Percentiles rank a stretch among this genome's conserved stretches.
Evolutionary conservation across 2,329 filamentous ascomycete genomes (phyloP).

Genomic region (Trichoderma brevicompactum): DNA sequence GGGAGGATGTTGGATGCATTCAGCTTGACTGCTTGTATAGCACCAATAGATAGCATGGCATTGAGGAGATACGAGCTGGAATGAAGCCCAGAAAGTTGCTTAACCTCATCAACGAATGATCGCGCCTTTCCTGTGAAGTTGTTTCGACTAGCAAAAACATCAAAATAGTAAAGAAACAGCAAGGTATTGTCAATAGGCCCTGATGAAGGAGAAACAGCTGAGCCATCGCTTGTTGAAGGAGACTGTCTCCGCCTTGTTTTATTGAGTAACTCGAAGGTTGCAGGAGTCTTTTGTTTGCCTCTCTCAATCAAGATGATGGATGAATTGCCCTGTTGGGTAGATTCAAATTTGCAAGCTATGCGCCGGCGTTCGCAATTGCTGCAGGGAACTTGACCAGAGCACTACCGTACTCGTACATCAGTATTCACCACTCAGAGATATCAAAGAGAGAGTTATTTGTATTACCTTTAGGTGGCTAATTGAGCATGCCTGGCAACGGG

Average conservation of each 20-base stretch:
- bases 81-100: slow-evolving; percentile 32
- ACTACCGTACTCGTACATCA: slow-evolving; percentile 33
- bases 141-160: slow-evolving; percentile 38
- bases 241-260: neutral
- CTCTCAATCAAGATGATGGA: slow-evolving; percentile 35
- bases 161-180: slow-evolving; percentile 39
- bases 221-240: neutral
- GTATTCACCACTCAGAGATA: neutral
- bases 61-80: slow-evolving; percentile 34
- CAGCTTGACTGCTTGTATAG: slow-evolving; percentile 39
- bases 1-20: slow-evolving; percentile 14
- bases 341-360: slow-evolving; percentile 35
- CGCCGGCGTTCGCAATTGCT: slow-evolving; percentile 37
- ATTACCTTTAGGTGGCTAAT: slow-evolving; percentile 43
- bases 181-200: slow-evolving; percentile 30
- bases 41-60: slow-evolving; percentile 40
- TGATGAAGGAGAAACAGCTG: neutral
- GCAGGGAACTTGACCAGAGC: slow-evolving; percentile 42
- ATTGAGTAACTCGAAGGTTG: neutral
- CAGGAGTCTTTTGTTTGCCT: slow-evolving; percentile 28
- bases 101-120: slow-evolving; percentile 32
- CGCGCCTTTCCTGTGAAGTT: slow-evolving; percentile 34
- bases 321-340: neutral
- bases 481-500: slow-evolving; percentile 40
- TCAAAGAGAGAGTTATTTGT: neutral